Conservation (phyloP, 495 filamentous ascomycete species). For the Venustampulla echinocandica region DNA sequence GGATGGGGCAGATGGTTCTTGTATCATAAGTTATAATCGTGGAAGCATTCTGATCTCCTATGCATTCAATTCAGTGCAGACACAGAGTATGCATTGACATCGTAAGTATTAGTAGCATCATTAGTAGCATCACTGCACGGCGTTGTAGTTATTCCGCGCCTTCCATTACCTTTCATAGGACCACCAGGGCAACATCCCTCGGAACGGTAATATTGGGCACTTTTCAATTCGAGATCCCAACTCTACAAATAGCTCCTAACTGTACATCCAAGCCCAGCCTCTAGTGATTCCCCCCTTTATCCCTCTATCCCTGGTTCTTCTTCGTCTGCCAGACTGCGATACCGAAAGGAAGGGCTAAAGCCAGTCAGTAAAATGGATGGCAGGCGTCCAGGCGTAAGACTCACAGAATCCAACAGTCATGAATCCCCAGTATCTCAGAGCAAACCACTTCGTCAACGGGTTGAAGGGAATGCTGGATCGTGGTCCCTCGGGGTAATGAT, state of each 20-base stretch:
- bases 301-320: constrained; percentile 20
- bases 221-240: constrained; percentile 4
- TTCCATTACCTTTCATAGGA: background rate
- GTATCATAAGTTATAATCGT: background rate
- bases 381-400: background rate
- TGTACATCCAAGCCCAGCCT: constrained; percentile 3
- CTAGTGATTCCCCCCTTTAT: background rate
- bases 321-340: constrained; percentile 25
- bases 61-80: background rate
- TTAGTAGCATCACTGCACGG: too few species aligned
- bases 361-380: background rate
- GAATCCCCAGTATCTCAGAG: constrained; percentile 72
- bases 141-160: too few species aligned
- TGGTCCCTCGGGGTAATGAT: constrained; percentile 98
- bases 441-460: constrained; percentile 78
- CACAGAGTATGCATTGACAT: too few species aligned
- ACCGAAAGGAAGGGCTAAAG: constrained; percentile 18
- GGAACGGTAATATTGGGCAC: background rate
- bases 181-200: background rate
- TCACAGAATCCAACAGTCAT: constrained; percentile 22
- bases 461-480: constrained; percentile 94
- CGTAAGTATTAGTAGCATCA: too few species aligned
- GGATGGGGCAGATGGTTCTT: background rate
- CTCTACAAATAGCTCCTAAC: constrained; percentile 7
- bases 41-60: background rate